Evolutionary conservation across 805 yeast species (phyloP).

Genomic region (Wickerhamiella allomyrinae): DNA sequence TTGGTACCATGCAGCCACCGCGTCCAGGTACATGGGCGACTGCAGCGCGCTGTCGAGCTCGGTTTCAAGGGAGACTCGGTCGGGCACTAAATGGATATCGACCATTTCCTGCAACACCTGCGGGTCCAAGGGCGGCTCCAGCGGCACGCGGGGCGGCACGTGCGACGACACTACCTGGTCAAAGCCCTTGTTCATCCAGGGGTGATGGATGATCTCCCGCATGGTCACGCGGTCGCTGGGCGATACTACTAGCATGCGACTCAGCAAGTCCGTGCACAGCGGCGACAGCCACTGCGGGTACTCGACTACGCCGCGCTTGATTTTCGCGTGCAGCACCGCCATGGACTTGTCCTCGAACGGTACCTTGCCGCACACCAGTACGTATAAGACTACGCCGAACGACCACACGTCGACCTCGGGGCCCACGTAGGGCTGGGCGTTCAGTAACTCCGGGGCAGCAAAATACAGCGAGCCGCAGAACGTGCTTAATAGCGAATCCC

Average conservation of each 20-base stretch:
- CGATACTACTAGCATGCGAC: slow-evolving; percentile 85
- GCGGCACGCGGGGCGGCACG: slow-evolving; percentile 66
- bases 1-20: slow-evolving; percentile 46
- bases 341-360: slow-evolving; percentile 96
- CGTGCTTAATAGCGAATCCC: slow-evolving; percentile 61
- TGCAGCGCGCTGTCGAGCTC: slow-evolving; percentile 44
- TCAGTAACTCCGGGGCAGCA: slow-evolving; percentile 94
- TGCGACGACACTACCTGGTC: slow-evolving; percentile 58
- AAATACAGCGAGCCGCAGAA: slow-evolving; percentile 95
- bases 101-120: slow-evolving; percentile 62
- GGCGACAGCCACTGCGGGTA: slow-evolving; percentile 71
- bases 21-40: slow-evolving; percentile 51
- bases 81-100: slow-evolving; percentile 63
- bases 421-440: slow-evolving; percentile 84
- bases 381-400: slow-evolving; percentile 91
- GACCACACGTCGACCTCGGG: slow-evolving; percentile 99
- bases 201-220: slow-evolving; percentile 68
- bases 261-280: slow-evolving; percentile 66
- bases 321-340: slow-evolving; percentile 81
- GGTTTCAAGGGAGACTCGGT: slow-evolving; percentile 35
- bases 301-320: slow-evolving; percentile 81
- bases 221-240: slow-evolving; percentile 69
- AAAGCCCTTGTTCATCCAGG: slow-evolving; percentile 88
- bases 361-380: slow-evolving; percentile 91
- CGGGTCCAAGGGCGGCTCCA: slow-evolving; percentile 51